phyloP scores from a whole-genome alignment of 2,329 filamentous ascomycete genomes.

The Pyrenophora graminea region DNA sequence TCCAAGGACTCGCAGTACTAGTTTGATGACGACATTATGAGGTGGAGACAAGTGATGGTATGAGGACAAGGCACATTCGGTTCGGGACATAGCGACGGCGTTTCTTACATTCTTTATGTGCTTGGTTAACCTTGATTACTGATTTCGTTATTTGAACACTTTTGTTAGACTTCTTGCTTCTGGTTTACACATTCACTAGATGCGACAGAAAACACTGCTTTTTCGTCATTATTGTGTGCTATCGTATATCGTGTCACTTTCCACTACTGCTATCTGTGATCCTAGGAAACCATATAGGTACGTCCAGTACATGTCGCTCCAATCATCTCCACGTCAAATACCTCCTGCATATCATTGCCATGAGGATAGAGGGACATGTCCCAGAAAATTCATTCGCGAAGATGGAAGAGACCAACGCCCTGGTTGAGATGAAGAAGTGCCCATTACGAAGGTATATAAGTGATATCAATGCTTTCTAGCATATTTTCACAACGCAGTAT shows the following conservation, averaged over 20 bases:
- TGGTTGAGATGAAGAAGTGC: no score
- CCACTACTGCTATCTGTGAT: neutral
- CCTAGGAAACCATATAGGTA: no score
- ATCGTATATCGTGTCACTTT: neutral
- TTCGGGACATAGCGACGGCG: conserved; percentile 23
- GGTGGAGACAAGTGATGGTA: neutral
- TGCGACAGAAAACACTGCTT: conserved; percentile 1
- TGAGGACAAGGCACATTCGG: conserved; percentile 2
- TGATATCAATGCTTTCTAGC: no score
- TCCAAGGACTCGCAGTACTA: conserved; percentile 1
- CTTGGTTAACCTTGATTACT: conserved; percentile 11
- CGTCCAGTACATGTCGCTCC: no score
- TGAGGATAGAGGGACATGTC: no score
- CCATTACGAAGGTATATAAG: no score
- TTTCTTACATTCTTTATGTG: conserved; percentile 11
- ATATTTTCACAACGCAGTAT: no score
- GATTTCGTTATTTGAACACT: conserved; percentile 14
- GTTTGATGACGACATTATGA: neutral
- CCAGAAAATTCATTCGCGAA: no score
- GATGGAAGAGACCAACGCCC: no score
- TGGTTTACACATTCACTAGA: conserved; percentile 6
- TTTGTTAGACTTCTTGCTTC: conserved; percentile 8
- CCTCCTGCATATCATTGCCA: no score
- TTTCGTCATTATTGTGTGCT: neutral
- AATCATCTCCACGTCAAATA: no score